Evolutionary conservation across 306 rosid genomes (phyloP).

Genomic region (Cicer judaicum): DNA sequence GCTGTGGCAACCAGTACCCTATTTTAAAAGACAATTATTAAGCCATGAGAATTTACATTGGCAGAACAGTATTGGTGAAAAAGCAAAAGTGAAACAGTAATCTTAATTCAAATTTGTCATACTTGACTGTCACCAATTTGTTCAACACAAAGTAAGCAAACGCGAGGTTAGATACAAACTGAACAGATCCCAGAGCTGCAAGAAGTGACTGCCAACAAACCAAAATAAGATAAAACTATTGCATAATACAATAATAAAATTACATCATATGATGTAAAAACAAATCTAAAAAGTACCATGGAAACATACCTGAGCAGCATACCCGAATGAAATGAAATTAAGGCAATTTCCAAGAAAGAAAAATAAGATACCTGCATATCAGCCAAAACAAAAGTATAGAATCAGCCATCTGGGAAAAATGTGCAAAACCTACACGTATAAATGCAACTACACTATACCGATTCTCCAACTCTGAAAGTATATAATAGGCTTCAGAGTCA

Average conservation of each 20-base stretch:
- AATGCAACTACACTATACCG: conserved; percentile 59
- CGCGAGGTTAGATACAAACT: conserved; percentile 95
- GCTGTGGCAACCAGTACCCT: conserved; percentile 97
- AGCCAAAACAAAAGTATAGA: conserved; percentile 27
- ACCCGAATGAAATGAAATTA: conserved; percentile 90
- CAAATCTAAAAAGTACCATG: conserved; percentile 16
- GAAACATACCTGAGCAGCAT: conserved; percentile 92
- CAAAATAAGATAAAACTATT: neutral
- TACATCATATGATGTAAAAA: conserved; percentile 20
- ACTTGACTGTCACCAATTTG: conserved; percentile 95
- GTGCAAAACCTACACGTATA: conserved; percentile 34
- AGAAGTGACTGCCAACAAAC: conserved; percentile 81
- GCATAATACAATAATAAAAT: conserved; percentile 28
- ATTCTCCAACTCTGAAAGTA: conserved; percentile 90
- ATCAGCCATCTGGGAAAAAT: conserved; percentile 32
- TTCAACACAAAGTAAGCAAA: conserved; percentile 94
- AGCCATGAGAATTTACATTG: conserved; percentile 14
- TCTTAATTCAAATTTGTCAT: conserved; percentile 57
- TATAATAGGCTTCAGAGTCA: conserved; percentile 74
- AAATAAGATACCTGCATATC: conserved; percentile 76
- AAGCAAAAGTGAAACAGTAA: conserved; percentile 27
- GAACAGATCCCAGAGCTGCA: conserved; percentile 97
- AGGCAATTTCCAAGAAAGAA: conserved; percentile 91
- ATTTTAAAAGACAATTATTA: conserved; percentile 44
- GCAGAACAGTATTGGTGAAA: conserved; percentile 4